phyloP scores from a whole-genome alignment of 331 rosid species.

The Telfairia occidentalis region DNA sequence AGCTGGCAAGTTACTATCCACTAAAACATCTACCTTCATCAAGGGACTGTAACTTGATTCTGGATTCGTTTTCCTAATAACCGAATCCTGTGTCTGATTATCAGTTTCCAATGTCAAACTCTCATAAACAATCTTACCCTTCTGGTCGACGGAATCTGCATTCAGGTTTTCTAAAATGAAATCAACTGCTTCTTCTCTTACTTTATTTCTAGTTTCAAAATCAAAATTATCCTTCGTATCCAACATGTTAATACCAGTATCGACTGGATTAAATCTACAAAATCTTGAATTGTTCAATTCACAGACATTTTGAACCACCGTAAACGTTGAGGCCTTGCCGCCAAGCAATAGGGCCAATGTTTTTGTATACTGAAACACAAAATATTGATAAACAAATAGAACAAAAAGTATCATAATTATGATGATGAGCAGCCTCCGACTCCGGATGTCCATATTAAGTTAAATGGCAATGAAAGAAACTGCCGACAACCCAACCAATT shows the following conservation, averaged over 20 bases:
- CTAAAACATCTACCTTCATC: conserved; percentile 6
- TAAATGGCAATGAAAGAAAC: not conserved
- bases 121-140: not conserved
- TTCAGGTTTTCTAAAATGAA: conserved; percentile 8
- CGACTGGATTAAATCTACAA: not conserved
- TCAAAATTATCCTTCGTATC: conserved; percentile 15
- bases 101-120: conserved; percentile 14
- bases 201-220: conserved; percentile 13
- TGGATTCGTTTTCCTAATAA: not conserved
- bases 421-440: not conserved
- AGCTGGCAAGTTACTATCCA: not conserved
- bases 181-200: conserved; percentile 8
- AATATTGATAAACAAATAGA: conserved; percentile 6
- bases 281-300: conserved; percentile 12
- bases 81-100: conserved; percentile 9
- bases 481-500: not conserved
- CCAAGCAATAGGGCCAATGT: not conserved
- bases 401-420: not conserved
- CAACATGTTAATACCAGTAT: conserved; percentile 15
- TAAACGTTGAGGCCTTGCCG: conserved; percentile 15
- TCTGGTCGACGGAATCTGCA: conserved; percentile 7
- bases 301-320: conserved; percentile 15
- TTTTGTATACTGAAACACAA: conserved; percentile 19
- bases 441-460: conserved; percentile 1
- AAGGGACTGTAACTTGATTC: conserved; percentile 2